Evolutionary conservation across 345 rosid species (phyloP), one percentile per base, ranked within the genome.

Genomic region (Reutealis trisperma): DNA sequence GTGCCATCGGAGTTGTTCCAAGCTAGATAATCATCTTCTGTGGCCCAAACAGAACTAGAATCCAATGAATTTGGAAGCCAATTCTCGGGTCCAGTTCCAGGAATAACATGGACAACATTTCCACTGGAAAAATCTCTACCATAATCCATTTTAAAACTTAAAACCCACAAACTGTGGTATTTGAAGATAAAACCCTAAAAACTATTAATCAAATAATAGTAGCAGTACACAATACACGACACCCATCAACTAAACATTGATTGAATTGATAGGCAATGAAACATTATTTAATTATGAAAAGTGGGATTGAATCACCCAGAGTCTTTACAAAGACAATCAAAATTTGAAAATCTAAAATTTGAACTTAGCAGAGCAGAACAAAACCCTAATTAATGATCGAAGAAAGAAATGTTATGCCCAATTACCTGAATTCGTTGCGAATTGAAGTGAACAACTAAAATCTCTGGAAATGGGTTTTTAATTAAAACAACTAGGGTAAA

Each of bases 21-120:
- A 58, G 61, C 86, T 41, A 88, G 89, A 86, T 95, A 95, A 34
- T 95, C 99, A 22, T 93, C 99, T 72, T 95, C 99, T 27, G 92
- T 90, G 22, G 98, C 97, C 98, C 98, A 95, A 21, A 93, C 91
- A 14, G 89, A 67, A 60, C 34, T 70, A 65, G 83, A 77, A 75
- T 89, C 94, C 0, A 66, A 52, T 66, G 89, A 76, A 87, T 86
- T 90, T 4, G 92, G 92, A 66, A 88, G 66, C 93, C 94, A 92
- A 79, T 72, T 87, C 18, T 92, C 88, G 8, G 91, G 85, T 8
- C 89, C 88, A 14, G 77, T 71, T 73, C 82, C 79, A 75, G 85
- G 84, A 63, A 85, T 85, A 25, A 92, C 86, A 59, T 92, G 90
- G 62, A 92, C 91, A 51, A 82, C 94, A 85, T 92, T 91, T 45